phyloP scores from a whole-genome alignment of 441 rosid genomes.

The Erodium moschatum region DNA sequence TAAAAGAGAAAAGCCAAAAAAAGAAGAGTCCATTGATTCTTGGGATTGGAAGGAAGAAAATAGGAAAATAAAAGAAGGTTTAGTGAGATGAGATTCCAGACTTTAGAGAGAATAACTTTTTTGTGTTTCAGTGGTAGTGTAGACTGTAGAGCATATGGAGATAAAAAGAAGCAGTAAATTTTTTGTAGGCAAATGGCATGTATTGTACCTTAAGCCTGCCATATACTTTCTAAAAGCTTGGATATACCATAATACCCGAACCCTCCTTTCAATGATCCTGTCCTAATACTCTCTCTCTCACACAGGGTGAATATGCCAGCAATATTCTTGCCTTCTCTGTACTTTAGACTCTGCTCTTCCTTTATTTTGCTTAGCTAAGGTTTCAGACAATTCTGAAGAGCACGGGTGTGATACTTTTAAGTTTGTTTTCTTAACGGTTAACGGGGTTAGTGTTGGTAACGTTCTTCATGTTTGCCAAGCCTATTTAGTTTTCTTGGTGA shows the following conservation, averaged over 20 bases:
- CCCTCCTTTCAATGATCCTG: background rate
- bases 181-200: slow-evolving; percentile 6
- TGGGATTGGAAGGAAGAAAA: slow-evolving; percentile 25
- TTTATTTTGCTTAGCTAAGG: background rate
- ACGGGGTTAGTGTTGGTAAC: too few species aligned
- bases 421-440: too few species aligned
- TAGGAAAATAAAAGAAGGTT: slow-evolving; percentile 34
- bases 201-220: slow-evolving; percentile 3
- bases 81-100: slow-evolving; percentile 14
- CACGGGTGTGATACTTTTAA: too few species aligned
- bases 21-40: slow-evolving; percentile 35
- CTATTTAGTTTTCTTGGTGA: too few species aligned
- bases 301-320: background rate
- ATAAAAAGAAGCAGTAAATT: background rate
- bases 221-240: slow-evolving; percentile 8
- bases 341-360: background rate
- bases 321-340: background rate
- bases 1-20: slow-evolving; percentile 28
- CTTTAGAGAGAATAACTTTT: too few species aligned
- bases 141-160: too few species aligned
- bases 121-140: too few species aligned
- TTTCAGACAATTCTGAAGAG: background rate
- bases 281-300: too few species aligned
- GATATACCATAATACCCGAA: background rate
- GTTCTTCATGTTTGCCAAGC: too few species aligned